Evolutionary conservation across 805 yeast genomes (phyloP).

Genomic region (Pichia thaimueangensis): DNA sequence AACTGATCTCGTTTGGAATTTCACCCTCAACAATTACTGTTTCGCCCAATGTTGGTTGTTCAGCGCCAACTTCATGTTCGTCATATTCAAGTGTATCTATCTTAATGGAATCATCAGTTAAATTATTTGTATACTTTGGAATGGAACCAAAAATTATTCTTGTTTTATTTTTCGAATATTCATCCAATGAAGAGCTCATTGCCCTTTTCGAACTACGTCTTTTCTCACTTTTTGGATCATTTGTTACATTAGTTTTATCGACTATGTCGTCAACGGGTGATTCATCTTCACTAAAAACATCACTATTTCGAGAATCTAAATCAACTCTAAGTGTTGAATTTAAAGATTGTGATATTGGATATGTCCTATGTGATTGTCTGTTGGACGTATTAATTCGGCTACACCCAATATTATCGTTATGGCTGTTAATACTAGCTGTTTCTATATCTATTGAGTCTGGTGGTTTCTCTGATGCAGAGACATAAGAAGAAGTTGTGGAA

Average conservation of each 20-base stretch:
- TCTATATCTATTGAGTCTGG: not conserved
- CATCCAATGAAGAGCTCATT: conserved; percentile 27
- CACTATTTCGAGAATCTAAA: not conserved
- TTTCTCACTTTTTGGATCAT: not conserved
- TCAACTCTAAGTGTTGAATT: not conserved
- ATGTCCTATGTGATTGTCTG: not conserved
- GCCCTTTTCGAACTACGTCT: conserved; percentile 24
- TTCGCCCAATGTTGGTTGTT: too few relatives aligned
- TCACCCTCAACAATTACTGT: not conserved
- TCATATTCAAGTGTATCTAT: too few relatives aligned
- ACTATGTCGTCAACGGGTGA: not conserved
- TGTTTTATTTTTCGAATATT: conserved; percentile 23
- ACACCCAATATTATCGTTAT: too few relatives aligned
- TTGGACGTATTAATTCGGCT: too few relatives aligned
- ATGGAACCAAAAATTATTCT: conserved; percentile 14
- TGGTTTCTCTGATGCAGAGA: not conserved
- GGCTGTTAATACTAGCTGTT: too few relatives aligned
- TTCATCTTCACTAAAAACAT: conserved; percentile 3
- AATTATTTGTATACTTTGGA: not conserved
- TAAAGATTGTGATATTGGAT: not conserved
- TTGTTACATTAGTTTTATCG: not conserved
- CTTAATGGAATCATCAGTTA: not conserved
- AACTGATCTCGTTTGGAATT: not conserved
- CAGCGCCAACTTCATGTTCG: too few relatives aligned
- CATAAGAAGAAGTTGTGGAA: not conserved